These are phyloP conservation scores for Fomitopsis schrenkii DNA, from an alignment of 1,284 basidiomycete species.

Conservation along the genomic window DNA sequence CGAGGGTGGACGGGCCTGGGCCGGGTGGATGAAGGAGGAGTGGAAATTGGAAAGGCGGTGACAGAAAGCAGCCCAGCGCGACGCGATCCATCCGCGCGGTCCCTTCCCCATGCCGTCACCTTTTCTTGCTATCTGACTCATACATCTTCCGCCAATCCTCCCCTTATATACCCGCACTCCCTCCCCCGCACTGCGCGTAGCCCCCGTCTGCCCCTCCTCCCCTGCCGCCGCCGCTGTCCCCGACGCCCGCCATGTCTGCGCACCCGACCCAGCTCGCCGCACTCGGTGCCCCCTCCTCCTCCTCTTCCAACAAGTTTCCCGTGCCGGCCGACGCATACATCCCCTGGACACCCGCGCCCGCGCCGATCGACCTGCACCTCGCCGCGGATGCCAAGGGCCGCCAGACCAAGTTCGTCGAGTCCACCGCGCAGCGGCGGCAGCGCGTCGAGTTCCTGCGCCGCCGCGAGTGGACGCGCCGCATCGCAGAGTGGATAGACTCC, in stretches of 20 bases:
- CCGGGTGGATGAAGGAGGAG: neutral
- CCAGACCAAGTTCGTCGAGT: conserved; percentile 22
- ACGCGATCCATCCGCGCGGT: neutral
- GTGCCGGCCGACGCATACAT: neutral
- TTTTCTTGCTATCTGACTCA: neutral
- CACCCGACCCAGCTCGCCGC: neutral
- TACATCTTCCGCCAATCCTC: neutral
- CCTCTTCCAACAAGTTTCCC: neutral
- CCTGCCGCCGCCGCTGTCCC: neutral
- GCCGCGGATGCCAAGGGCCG: conserved; percentile 3
- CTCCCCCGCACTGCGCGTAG: neutral
- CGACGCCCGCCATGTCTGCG: neutral
- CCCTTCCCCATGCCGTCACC: neutral
- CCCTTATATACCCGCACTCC: neutral
- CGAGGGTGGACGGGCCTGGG: neutral
- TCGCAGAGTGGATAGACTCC: conserved; percentile 27
- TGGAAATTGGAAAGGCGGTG: neutral
- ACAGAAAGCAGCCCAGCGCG: neutral
- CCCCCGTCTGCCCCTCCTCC: neutral
- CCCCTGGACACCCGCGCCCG: neutral
- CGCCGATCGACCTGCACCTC: neutral
- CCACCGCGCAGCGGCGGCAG: conserved; percentile 23
- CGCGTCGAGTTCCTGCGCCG: conserved; percentile 30
- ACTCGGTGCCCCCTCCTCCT: neutral
- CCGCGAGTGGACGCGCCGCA: conserved; percentile 29